Evolutionary conservation across 78 protist species (phyloP).

Genomic region (Bigelowiella natans): DNA sequence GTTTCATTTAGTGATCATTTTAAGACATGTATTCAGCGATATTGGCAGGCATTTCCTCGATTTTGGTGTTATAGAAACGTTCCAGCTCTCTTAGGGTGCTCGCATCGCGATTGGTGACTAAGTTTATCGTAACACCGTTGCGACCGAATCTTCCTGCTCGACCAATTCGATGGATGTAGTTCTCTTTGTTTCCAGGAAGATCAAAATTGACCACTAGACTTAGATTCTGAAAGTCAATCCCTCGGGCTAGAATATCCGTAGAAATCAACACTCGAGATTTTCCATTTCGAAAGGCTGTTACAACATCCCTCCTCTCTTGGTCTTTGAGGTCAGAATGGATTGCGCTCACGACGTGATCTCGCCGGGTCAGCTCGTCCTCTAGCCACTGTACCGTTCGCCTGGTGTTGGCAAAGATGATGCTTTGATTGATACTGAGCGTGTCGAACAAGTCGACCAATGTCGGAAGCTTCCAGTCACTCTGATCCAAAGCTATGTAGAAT

Average conservation of each 20-base stretch:
- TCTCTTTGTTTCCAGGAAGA: conserved; percentile 86
- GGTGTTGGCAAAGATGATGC: conserved; percentile 93
- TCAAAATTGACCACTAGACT: conserved; percentile 98
- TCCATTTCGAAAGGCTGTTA: conserved; percentile 92
- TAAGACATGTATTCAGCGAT: conserved; percentile 18
- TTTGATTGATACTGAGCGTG: conserved; percentile 92
- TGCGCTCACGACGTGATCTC: conserved; percentile 87
- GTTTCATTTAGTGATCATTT: too few relatives aligned
- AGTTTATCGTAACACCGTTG: conserved; percentile 94
- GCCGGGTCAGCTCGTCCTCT: conserved; percentile 75
- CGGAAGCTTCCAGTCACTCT: conserved; percentile 89
- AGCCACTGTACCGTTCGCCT: conserved; percentile 87
- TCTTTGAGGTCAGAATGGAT: conserved; percentile 96
- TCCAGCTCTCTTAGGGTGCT: conserved; percentile 39
- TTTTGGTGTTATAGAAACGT: conserved; percentile 39
- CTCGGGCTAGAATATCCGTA: conserved; percentile 46
- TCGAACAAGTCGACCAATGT: conserved; percentile 89
- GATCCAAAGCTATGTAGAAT: conserved; percentile 93
- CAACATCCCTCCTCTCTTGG: conserved; percentile 86
- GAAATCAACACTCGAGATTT: conserved; percentile 87
- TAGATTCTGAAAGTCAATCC: conserved; percentile 93
- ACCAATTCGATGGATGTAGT: conserved; percentile 96
- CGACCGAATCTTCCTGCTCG: conserved; percentile 96
- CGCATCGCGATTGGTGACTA: too few relatives aligned
- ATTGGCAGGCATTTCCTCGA: conserved; percentile 48